Evolutionary conservation across 2,329 filamentous ascomycete genomes (phyloP), one percentile per base, ranked within the genome.

Genomic region (Apiospora aurea): DNA sequence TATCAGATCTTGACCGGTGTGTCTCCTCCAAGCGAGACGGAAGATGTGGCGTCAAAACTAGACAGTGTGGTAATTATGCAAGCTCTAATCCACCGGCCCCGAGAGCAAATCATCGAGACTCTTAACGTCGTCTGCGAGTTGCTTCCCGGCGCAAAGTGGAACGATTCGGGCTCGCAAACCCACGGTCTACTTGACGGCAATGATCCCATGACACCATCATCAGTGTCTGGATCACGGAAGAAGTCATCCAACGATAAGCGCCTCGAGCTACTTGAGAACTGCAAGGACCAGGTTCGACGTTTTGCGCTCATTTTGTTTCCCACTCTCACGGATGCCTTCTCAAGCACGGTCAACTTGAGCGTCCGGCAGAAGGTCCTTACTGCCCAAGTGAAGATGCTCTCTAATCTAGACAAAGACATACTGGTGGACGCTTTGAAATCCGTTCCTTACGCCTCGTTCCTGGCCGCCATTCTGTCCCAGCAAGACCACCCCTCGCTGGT

Each of bases 61-160:
- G 96, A 98, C 82, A 97, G 95, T 79, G 96, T 98, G 71, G 90
- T 99, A 66, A 96, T 99, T 78, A 99, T 99, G 97, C 96, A 99
- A 83, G 95, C 97, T 49, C 87, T 99, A 74, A 97, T 99, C 70
- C 96, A 98, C 79, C 92, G 96, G 53, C 96, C 96, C 8, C 92
- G 95, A 71, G 97, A 99, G 76, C 96, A 99, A 82, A 94, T 99
- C 24, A 96, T 96, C 76, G 96, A 99, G 85, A 98, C 97, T 1
- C 88, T 99, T 74, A 98, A 98, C 80, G 95, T 99, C 75, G 95
- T 99, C 75, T 98, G 96, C 84, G 96, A 99, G 83, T 86, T 99
- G 43, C 87, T 99, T 47, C 95, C 96, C 1, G 91, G 90, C 69
- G 86, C 96, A 21, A 91, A 92, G 16, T 87, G 86, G 70, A 85